Conservation (phyloP, 1,139 yeast genomes). For the Schwanniomyces etchellsii region DNA sequence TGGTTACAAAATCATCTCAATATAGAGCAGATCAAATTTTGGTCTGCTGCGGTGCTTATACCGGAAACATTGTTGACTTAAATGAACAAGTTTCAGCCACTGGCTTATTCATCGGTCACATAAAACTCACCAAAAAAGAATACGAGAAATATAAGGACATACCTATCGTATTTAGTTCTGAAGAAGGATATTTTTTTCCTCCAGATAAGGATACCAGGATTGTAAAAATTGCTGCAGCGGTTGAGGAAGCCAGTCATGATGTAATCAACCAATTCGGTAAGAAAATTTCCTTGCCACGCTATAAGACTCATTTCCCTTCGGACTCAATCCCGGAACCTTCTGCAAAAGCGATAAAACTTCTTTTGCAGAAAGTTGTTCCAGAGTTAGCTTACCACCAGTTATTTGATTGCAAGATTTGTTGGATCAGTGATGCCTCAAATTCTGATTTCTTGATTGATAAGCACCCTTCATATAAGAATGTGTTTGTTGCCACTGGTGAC, state of each 20-base stretch:
- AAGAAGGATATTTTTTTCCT: slow-evolving; percentile 38
- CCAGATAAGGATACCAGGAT: slow-evolving; percentile 10
- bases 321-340: slow-evolving; percentile 17
- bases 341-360: slow-evolving; percentile 14
- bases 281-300: background rate
- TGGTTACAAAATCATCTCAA: slow-evolving; percentile 1
- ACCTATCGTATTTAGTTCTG: slow-evolving; percentile 34
- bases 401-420: slow-evolving; percentile 15
- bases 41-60: slow-evolving; percentile 21
- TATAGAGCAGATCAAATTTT: slow-evolving; percentile 3
- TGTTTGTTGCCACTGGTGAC: slow-evolving; percentile 24
- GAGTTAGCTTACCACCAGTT: slow-evolving; percentile 14
- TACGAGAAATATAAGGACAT: slow-evolving; percentile 19
- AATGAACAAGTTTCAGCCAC: slow-evolving; percentile 28
- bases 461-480: slow-evolving; percentile 12
- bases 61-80: slow-evolving; percentile 22
- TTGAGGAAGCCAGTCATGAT: slow-evolving; percentile 14
- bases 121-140: slow-evolving; percentile 20
- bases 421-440: slow-evolving; percentile 22
- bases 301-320: background rate
- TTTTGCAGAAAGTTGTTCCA: slow-evolving; percentile 15
- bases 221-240: slow-evolving; percentile 15
- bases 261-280: slow-evolving; percentile 2
- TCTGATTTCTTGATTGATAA: slow-evolving; percentile 16
- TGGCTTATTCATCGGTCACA: slow-evolving; percentile 31